Evolutionary conservation across 148 eudicot species (phyloP), one percentile per base, ranked within the genome.

Genomic region (Arbutus unedo): DNA sequence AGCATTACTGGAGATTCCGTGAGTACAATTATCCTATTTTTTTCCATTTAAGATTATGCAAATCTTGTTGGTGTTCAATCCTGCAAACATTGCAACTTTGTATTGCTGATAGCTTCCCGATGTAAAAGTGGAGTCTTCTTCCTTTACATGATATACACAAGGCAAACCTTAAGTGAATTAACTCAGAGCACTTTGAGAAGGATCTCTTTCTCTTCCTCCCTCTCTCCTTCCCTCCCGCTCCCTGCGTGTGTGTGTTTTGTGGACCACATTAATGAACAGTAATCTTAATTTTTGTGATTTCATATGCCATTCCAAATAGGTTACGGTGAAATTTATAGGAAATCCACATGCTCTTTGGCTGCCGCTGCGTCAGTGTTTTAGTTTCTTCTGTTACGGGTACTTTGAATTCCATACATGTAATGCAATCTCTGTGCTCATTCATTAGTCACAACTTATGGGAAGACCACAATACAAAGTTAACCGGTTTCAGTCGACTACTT

Each of bases 1-100:
- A 93, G 84, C 99, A 96, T 83, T 96, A 96, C 64, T 96, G 99
- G 99, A 86, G 98, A 90, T 96, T 68, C 87, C 97, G 99, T 96
- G 90, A 76, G 98, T 89, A 68, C 85, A 8, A 0, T 78, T 55
- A 14, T 66, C 44, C 8, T 18, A 1, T 8, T 8, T 45, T 45
- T 18, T 73, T 48, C 67, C 6, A 64, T 51, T 50, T 43, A 6
- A 55, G 49, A 18, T 55, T 53, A 0, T 2, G 62, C 45, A 21
- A 51, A 53, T 50, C 18, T n/a, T 31, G 5, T 55, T 73, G 76
- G 14, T 53, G 49, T 53, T n/a, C 25, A 4, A 13, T 8, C 18
- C 8, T 31, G 66, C 23, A 38, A 54, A 2, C 54, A 54, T 77
- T 41, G 8, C 1, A 14, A 44, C 11, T 7, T 3, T 45, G 13